Base-by-base conservation (phyloP, 148 eudicot genomes). In the Rhododendron simsii region DNA sequence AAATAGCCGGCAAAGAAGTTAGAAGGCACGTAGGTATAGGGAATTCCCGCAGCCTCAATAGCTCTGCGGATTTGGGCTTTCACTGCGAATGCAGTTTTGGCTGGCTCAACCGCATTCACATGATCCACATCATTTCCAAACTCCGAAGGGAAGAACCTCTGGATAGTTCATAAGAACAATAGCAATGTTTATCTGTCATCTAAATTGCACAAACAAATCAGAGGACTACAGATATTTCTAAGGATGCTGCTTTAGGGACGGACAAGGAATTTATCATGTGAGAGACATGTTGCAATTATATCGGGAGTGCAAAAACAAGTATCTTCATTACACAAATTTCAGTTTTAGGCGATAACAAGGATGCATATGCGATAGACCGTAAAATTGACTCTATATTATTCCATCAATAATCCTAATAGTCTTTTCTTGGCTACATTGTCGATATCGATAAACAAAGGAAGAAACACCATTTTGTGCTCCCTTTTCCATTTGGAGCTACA, bases 111-210 rank as follows among this genome's bases (percentile, higher is more conserved):
- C 1, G 93, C 92, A 9, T 85, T 81, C 2, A 71, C 47, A 13
- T 86, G 89, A 85, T 90, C 92, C 85, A 92, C 92, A 65, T 93
- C 95, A 18, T 85, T 91, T 26, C 94, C 95, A 61, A 93, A 93
- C 63, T 94, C 94, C 5, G 94, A 93, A 10, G 95, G 96, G 21
- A 93, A 86, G 87, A 92, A 94, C 78, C 94, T 94, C 96, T 94
- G 78, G 28, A 85, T 8, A 37, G 51, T 88, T 33, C 2, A 30
- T 23, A 12, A 78, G 30, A 73, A n/a, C 15, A 5, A 1, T 57
- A 2, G 14, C 39, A 35, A 23, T 12, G 33, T 65, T 18, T 65
- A 55, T 53, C 28, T 7, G 39, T 44, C 59, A 33, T 48, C 13
- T 9, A 65, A 37, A 47, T n/a, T 50, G 50, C 18, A 5, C 2